These are phyloP conservation scores for Aspergillus mulundensis DNA, from an alignment of 495 filamentous ascomycete species.

Conservation along the genomic window DNA sequence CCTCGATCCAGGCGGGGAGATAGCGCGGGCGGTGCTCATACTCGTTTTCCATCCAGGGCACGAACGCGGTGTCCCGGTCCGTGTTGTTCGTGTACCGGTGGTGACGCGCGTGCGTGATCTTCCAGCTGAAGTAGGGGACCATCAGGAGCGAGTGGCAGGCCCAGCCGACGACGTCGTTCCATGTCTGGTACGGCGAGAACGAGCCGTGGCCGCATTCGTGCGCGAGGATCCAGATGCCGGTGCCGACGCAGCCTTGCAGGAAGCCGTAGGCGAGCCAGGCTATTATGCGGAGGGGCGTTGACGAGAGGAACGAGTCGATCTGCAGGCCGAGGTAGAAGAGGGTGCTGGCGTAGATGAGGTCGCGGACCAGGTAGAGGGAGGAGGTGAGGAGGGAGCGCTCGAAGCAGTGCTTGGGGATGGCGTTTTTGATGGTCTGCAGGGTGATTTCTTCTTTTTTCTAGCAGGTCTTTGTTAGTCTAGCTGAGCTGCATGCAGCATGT, in stretches of 20 bases:
- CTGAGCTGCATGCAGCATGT: too few relatives aligned
- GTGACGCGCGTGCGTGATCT: conserved; percentile 69
- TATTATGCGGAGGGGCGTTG: conserved; percentile 47
- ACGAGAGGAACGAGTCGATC: conserved; percentile 17
- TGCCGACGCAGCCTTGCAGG: conserved; percentile 71
- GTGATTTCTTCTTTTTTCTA: conserved; percentile 32
- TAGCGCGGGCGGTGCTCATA: conserved; percentile 1
- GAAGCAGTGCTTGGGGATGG: conserved; percentile 80
- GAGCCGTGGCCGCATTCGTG: conserved; percentile 84
- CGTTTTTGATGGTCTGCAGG: conserved; percentile 76
- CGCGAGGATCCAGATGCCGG: conserved; percentile 79
- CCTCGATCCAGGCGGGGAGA: conserved; percentile 13
- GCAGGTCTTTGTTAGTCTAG: background rate
- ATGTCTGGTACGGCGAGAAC: conserved; percentile 56
- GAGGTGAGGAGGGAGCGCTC: conserved; percentile 61
- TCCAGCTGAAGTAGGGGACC: conserved; percentile 74
- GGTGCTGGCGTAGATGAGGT: conserved; percentile 56
- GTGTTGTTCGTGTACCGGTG: conserved; percentile 62
- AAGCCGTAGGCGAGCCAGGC: conserved; percentile 70
- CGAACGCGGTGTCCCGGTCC: conserved; percentile 57
- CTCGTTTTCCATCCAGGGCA: conserved; percentile 46
- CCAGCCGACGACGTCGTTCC: conserved; percentile 68
- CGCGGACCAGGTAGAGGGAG: conserved; percentile 65
- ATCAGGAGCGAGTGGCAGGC: conserved; percentile 60
- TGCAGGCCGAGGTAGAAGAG: conserved; percentile 55